Evolutionary conservation across 148 eudicot species (phyloP), one percentile per base, ranked within the genome.

Genomic region (Fagopyrum homotropicum): DNA sequence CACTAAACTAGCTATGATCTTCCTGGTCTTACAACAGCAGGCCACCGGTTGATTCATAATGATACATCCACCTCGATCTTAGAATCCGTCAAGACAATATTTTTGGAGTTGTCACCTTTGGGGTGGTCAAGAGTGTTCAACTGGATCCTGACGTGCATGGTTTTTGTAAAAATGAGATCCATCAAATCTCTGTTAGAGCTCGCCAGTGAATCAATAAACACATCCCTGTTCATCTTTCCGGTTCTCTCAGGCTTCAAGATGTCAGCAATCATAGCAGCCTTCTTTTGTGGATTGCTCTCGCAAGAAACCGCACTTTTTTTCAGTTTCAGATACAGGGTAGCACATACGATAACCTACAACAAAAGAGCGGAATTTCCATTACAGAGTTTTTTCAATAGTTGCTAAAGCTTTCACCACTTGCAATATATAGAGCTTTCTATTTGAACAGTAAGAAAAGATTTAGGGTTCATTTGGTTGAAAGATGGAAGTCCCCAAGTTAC

Each of bases 251-350:
- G 85, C 69, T 85, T 82, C 75, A 90, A 61, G 73, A 87, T 79
- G 29, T 85, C 85, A 6, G 91, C 93, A 72, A 94, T 78, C 73
- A 80, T 81, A 46, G 83, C 83, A 6, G 88, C 90, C 61, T 87
- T 84, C 72, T 75, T 66, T 78, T 85, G 87, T 74, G 63, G 86
- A 68, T 74, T 73, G 17, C 79, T 81, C 30, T 51, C 52, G 16
- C 71, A 6, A 55, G 78, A 45, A 77, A 59, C 60, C 46, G 81
- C 29, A 55, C 54, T 50, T 75, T 54, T 84, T 75, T 80, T 88
- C 82, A 92, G 76, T 74, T 83, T 89, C 61, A 95, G 76, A 78
- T 95, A 92, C 14, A 95, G 83, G 22, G 94, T 89, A 16, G 98
- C 97, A 60, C 56, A 77, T 63, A 95, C 56, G n/a, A 86, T 78